These are phyloP conservation scores for Begonia masoniana DNA, from an alignment of 306 rosid genomes.

Conservation along the genomic window DNA sequence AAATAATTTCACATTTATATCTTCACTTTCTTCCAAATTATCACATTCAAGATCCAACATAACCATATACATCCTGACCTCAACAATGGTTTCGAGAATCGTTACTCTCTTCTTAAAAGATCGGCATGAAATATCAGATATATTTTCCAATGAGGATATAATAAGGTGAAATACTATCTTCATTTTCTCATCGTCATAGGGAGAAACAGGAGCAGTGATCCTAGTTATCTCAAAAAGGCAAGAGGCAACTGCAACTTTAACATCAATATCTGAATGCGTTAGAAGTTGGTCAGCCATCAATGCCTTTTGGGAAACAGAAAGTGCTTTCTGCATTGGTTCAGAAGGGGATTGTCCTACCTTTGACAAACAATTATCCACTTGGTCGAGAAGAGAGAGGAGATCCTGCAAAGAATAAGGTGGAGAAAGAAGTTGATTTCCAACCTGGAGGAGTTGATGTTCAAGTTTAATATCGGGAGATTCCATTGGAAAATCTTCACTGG, in stretches of 20 bases:
- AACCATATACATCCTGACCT: too few species aligned
- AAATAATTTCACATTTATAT: too few species aligned
- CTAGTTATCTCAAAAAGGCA: background rate
- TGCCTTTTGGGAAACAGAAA: conserved; percentile 46
- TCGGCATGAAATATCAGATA: conserved; percentile 45
- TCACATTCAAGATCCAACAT: too few species aligned
- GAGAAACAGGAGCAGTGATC: background rate
- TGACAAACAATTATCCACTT: conserved; percentile 33
- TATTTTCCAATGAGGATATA: conserved; percentile 73
- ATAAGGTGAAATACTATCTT: conserved; percentile 41
- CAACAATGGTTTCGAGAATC: too few species aligned
- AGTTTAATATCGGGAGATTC: too few species aligned
- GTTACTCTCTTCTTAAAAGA: too few species aligned
- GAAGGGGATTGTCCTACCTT: conserved; percentile 45
- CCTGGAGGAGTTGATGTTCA: too few species aligned
- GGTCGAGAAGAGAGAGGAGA: too few species aligned
- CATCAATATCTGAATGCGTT: conserved; percentile 24
- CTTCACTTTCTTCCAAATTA: too few species aligned
- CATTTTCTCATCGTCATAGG: background rate
- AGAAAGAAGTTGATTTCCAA: too few species aligned
- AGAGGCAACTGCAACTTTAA: conserved; percentile 1
- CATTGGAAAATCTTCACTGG: too few species aligned
- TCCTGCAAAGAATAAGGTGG: too few species aligned
- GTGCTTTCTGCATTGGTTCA: conserved; percentile 30
- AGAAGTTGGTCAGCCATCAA: conserved; percentile 36